Base-by-base conservation (phyloP, 768 basidiomycete species). In the Russula emetica region DNA sequence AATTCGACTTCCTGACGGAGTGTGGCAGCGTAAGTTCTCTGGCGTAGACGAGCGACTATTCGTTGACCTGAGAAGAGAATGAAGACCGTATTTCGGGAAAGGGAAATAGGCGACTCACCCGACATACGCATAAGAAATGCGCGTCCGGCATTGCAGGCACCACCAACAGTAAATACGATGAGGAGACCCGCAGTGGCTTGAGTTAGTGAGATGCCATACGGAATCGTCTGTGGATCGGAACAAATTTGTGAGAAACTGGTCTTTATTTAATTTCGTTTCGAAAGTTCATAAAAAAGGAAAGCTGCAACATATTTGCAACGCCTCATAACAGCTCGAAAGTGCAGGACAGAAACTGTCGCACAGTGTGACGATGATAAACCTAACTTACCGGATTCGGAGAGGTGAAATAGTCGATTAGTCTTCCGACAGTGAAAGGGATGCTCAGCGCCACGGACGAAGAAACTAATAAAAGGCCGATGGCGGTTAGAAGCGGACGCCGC, bases 401-500 rank as follows among this genome's bases (percentile, higher is more conserved):
- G 0, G 89, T 86, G 75, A 97, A 98, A 76, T 89, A 94, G 76
- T 98, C 95, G 66, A 99, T 97, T 57, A 98, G 78, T 73, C 86
- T 91, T 11, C 96, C 96, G 70, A 98, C 87, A 1, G 94, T 94
- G 69, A 97, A 85, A 0, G 96, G 96, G 14, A 98, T 83, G 67
- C 88, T 90, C 86, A 98, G 90, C 4, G 92, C 90, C 24, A 99
- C 91, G 3, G 88, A 78, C 10, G 93, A 92, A 0, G 94, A 96
- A n/a, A 93, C 80, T 18, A 95, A 74, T 9, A 98, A 79, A 66
- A 96, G 76, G 0, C 88, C 89, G 52, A 94, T 78, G 8, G 94
- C 94, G 49, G 86, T 79, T 0, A 82, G 71, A 10, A 97, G 79
- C 2, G 90, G 86, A 67, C 85, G 90, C 70, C 79, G 80, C 76